phyloP scores from a whole-genome alignment of 176 grass and related monocot species.

The Oryza meridionalis region DNA sequence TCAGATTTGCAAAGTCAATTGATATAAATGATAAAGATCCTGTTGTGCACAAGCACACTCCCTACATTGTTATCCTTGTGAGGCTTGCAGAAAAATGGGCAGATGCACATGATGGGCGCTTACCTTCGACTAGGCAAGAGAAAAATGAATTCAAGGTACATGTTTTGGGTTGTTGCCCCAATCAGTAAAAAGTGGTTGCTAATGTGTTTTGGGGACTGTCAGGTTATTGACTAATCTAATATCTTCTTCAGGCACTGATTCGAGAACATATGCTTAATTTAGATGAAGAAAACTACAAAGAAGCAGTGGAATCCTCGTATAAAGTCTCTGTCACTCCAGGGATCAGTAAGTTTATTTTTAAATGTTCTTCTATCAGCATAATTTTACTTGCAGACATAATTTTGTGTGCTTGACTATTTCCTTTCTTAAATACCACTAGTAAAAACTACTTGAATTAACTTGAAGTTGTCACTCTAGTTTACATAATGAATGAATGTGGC shows the following conservation, averaged over 20 bases:
- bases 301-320: conserved; percentile 91
- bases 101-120: conserved; percentile 65
- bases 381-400: conserved; percentile 8
- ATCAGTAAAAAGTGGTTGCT: not conserved
- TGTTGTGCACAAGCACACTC: conserved; percentile 95
- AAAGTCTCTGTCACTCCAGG: conserved; percentile 81
- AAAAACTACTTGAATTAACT: conserved; percentile 10
- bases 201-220: conserved; percentile 17
- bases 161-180: not conserved
- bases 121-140: conserved; percentile 90
- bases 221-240: conserved; percentile 35
- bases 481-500: conserved; percentile 19
- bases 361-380: not conserved
- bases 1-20: conserved; percentile 78
- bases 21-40: conserved; percentile 80
- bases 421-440: not conserved
- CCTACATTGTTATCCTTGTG: conserved; percentile 88
- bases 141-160: conserved; percentile 97
- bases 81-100: conserved; percentile 87
- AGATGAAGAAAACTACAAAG: conserved; percentile 97
- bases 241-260: conserved; percentile 76
- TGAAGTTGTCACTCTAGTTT: conserved; percentile 2
- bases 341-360: conserved; percentile 74
- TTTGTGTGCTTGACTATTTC: not conserved
- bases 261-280: conserved; percentile 84